Evolutionary conservation across 495 filamentous ascomycete genomes (phyloP), one percentile per base, ranked within the genome.

Genomic region (Pyrenula massariospora): DNA sequence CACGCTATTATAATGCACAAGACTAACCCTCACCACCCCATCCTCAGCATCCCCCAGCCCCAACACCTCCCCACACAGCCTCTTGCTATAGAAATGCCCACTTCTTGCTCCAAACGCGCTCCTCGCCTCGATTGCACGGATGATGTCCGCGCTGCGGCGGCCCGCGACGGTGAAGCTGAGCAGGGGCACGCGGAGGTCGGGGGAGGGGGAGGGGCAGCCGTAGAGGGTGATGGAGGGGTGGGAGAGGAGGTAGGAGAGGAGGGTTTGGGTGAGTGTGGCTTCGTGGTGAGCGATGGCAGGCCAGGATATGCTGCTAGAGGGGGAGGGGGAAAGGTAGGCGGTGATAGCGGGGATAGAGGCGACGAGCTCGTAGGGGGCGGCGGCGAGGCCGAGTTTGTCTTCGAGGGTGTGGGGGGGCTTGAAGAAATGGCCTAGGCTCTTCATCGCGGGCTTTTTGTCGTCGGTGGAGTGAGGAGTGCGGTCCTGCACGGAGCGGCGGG

Each of bases 1-100:
- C 68, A 76, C 81, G 5, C 82, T 88, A 63, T 89, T 91, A 70
- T 89, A 89, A 71, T 88, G 85, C 66, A 85, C 77, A 71, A 87
- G 73, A 61, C 79, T 84, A 36, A 88, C 82, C 65, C 86, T 77
- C 15, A 87, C 76, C 20, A 89, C 81, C 1, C 84, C 86, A 58
- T 84, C 80, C 48, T 72, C 65, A 47, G 65, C 58, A 59, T 69
- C 65, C 42, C 58, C 75, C 55, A 87, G 59, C 1, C 77, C 77
- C 24, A 88, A 64, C 8, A 85, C 67, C n/a, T 85, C 79, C 48
- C 75, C 59, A 10, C 82, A 67, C 62, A 89, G 62, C 57, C 84
- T 65, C 55, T 81, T 73, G 53, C 77, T 82, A 66, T 89, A 88
- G 63, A 88, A 88, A 54, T 75, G 70, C 8, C 87, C 86, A 77